Conservation (phyloP, 805 yeast species). For the Cyberlindnera meyerae region DNA sequence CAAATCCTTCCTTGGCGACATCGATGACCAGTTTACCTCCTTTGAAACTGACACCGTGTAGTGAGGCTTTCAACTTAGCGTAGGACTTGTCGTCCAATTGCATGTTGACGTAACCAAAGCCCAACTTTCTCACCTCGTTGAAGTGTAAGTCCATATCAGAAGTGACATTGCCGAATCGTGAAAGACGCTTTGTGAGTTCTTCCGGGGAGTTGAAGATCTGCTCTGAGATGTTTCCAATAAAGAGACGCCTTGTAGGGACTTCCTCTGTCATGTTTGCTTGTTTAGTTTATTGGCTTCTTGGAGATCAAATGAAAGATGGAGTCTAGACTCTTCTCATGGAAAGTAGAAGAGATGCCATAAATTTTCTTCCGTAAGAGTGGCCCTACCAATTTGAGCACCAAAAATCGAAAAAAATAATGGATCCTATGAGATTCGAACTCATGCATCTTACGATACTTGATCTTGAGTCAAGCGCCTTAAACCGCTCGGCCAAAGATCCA, state of each 20-base stretch:
- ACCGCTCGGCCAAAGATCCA: slow-evolving; percentile 24
- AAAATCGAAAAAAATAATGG: slow-evolving; percentile 13
- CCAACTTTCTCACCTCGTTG: slow-evolving; percentile 32
- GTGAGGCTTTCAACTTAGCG: slow-evolving; percentile 45
- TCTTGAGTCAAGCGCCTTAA: slow-evolving; percentile 23
- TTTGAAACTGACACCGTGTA: slow-evolving; percentile 72
- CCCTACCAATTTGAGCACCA: not conserved
- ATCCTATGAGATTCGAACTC: slow-evolving; percentile 22
- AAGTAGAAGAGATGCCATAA: too few relatives aligned
- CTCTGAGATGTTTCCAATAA: slow-evolving; percentile 65
- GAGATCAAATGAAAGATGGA: too few relatives aligned
- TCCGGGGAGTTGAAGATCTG: slow-evolving; percentile 39
- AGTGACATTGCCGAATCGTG: slow-evolving; percentile 54
- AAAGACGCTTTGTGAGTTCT: slow-evolving; percentile 51
- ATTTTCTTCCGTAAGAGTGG: too few relatives aligned
- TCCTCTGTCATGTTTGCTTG: slow-evolving; percentile 2
- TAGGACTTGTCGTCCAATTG: slow-evolving; percentile 42
- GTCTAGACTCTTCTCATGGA: too few relatives aligned
- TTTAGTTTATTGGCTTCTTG: not conserved
- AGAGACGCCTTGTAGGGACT: slow-evolving; percentile 35
- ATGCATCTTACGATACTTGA: slow-evolving; percentile 22
- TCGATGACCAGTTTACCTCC: slow-evolving; percentile 62
- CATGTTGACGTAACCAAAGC: slow-evolving; percentile 66
- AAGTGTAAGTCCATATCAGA: slow-evolving; percentile 51
- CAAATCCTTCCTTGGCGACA: slow-evolving; percentile 55